These are phyloP conservation scores for Alternaria sp. DNA, from an alignment of 2,329 filamentous ascomycete species.

Conservation along the genomic window DNA sequence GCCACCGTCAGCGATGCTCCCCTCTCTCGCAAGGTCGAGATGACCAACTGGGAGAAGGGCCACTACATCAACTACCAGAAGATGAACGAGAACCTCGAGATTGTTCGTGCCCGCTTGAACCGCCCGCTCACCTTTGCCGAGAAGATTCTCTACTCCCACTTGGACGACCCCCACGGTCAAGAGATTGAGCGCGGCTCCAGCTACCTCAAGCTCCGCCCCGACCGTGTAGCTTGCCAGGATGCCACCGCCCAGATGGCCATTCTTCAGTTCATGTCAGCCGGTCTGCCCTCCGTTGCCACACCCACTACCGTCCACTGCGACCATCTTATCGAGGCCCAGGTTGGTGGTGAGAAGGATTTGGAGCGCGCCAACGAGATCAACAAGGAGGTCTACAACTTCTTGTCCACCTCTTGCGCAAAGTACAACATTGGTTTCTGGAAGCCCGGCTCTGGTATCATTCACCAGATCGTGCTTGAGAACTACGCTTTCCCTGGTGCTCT, in stretches of 20 bases:
- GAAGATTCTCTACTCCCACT: constrained; percentile 98
- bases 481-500: constrained; percentile 99
- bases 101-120: constrained; percentile 89
- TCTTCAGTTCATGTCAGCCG: constrained; percentile 98
- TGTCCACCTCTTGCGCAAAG: constrained; percentile 92
- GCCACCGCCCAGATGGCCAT: constrained; percentile 99
- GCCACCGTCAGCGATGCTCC: constrained; percentile 86
- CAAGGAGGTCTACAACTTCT: constrained; percentile 99
- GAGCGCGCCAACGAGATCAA: constrained; percentile 89
- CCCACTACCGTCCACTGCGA: constrained; percentile 97
- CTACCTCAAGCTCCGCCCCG: constrained; percentile 95
- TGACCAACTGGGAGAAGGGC: constrained; percentile 94
- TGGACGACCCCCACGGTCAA: constrained; percentile 95
- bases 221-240: constrained; percentile 99
- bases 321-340: constrained; percentile 97
- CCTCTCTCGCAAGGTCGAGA: constrained; percentile 94
- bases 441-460: constrained; percentile 98
- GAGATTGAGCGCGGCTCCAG: constrained; percentile 95
- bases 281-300: constrained; percentile 93
- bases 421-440: constrained; percentile 99
- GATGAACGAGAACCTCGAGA: constrained; percentile 95
- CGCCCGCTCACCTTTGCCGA: constrained; percentile 93
- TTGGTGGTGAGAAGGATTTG: constrained; percentile 93
- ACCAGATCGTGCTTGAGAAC: constrained; percentile 98
- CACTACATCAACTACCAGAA: constrained; percentile 99